These are phyloP conservation scores for Barnettozyma sp. DNA, from an alignment of 805 yeast species.

Conservation along the genomic window DNA sequence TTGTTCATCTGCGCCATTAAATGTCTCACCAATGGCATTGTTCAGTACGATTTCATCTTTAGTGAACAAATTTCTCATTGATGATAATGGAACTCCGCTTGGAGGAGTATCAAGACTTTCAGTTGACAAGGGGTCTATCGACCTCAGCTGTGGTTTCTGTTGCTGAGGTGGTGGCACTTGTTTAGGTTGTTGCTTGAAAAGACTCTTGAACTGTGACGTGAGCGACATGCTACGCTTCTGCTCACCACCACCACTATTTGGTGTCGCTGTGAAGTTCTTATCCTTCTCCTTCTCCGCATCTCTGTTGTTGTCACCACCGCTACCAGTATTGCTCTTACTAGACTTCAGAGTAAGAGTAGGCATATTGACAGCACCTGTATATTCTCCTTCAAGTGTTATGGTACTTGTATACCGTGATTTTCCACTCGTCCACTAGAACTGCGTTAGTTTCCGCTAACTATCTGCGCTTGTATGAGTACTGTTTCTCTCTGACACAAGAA, in stretches of 20 bases:
- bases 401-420: too few species aligned
- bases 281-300: slow-evolving; percentile 3
- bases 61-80: neutral
- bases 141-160: too few species aligned
- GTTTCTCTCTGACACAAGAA: neutral
- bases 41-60: neutral
- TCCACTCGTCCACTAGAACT: too few species aligned
- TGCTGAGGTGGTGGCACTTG: too few species aligned
- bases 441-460: too few species aligned
- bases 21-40: neutral
- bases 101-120: too few species aligned
- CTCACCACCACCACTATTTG: neutral
- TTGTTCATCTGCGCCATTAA: too few species aligned
- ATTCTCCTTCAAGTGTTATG: neutral
- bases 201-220: slow-evolving; percentile 1
- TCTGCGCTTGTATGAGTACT: too few species aligned
- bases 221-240: neutral
- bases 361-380: neutral
- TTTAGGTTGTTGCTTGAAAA: slow-evolving; percentile 1
- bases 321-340: neutral
- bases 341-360: slow-evolving; percentile 1
- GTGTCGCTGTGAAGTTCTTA: too few species aligned
- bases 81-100: too few species aligned
- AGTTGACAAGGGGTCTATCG: neutral
- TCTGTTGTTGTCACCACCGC: too few species aligned